Conservation (phyloP, 148 eudicot genomes). For the Rhododendron mucronatum region DNA sequence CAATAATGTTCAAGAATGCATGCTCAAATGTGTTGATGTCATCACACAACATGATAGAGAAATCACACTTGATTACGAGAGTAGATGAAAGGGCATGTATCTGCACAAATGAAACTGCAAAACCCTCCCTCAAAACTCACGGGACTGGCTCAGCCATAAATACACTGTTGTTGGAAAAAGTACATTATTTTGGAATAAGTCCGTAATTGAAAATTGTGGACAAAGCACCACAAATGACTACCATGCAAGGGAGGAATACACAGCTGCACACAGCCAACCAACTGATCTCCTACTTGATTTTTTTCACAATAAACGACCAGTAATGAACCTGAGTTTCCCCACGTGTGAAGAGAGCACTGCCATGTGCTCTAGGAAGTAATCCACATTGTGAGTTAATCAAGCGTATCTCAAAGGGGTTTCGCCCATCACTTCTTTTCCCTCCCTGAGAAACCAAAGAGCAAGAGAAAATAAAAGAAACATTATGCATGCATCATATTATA, state of each 20-base stretch:
- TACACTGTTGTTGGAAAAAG: not conserved
- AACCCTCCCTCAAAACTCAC: not conserved
- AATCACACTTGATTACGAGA: not conserved
- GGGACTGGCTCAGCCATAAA: not conserved
- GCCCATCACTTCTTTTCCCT: conserved; percentile 96
- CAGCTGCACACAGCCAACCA: not conserved
- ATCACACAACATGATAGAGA: not conserved
- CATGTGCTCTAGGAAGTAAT: conserved; percentile 98
- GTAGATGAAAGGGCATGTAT: not conserved
- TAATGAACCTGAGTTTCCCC: conserved; percentile 96
- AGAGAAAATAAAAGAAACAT: not conserved
- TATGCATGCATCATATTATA: not conserved
- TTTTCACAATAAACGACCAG: not conserved
- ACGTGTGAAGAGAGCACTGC: conserved; percentile 98
- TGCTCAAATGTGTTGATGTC: not conserved
- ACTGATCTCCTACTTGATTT: not conserved
- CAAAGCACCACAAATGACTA: conserved; percentile 1
- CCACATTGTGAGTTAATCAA: conserved; percentile 76
- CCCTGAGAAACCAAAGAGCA: conserved; percentile 39
- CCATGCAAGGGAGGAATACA: not conserved
- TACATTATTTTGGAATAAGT: not conserved
- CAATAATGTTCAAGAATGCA: not conserved
- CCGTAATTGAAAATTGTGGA: not conserved
- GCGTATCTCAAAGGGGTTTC: conserved; percentile 77
- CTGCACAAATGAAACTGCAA: not conserved